phyloP scores from a whole-genome alignment of 441 rosid species.

The Gossypium schwendimanii region DNA sequence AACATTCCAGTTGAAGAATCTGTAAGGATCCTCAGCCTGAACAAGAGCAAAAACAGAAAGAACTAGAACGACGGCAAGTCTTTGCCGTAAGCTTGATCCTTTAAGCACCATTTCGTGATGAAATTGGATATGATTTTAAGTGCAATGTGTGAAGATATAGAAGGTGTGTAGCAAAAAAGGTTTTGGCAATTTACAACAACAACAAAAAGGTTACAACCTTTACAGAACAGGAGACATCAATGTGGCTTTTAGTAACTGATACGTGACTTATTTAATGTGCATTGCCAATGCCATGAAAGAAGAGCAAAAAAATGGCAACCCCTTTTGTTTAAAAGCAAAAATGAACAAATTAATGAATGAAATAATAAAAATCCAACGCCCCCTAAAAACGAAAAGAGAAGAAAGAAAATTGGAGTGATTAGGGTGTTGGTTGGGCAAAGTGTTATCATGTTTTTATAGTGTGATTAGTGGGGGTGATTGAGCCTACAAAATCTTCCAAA shows the following conservation, averaged over 20 bases:
- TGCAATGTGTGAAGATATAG: neutral
- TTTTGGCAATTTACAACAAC: neutral
- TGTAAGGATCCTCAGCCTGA: slow-evolving; percentile 35
- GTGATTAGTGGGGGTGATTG: neutral
- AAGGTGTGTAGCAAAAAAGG: neutral
- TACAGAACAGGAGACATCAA: neutral
- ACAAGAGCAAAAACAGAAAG: neutral
- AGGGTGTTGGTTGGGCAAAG: slow-evolving; percentile 2
- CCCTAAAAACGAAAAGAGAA: neutral
- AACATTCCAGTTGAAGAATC: slow-evolving; percentile 40
- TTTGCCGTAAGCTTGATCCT: neutral
- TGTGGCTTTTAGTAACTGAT: slow-evolving; percentile 1
- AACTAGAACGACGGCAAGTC: neutral
- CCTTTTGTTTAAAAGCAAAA: neutral
- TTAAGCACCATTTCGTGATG: neutral
- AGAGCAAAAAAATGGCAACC: neutral
- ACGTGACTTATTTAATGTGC: slow-evolving; percentile 10
- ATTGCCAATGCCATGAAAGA: neutral
- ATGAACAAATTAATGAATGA: neutral
- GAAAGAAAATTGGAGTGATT: neutral
- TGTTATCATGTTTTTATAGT: neutral
- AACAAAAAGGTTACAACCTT: neutral
- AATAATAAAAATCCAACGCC: neutral
- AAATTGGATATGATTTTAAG: neutral
- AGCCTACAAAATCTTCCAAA: neutral